Evolutionary conservation across 768 basidiomycete species (phyloP), one percentile per base, ranked within the genome.

Genomic region (Kwoniella mangroviensis): DNA sequence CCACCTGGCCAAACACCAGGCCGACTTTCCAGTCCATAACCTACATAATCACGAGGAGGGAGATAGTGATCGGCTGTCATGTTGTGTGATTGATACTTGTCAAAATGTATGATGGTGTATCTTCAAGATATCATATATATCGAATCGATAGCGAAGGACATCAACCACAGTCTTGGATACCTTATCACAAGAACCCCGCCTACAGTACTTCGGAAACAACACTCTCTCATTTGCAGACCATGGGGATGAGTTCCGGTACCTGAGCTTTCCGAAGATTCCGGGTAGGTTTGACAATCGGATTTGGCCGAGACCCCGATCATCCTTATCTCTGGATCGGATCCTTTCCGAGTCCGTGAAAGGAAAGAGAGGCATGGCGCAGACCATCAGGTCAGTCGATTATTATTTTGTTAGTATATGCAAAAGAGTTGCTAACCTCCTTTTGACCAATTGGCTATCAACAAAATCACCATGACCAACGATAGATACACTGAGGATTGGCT

Each of bases 41-140:
- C 76, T 3, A 77, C 68, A 64, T 70, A 75, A 55, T 79, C 78
- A 6, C 78, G 75, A 13, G 68, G 68, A 26, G 70, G 75, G 21
- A 63, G 62, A 22, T 63, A 63, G 45, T 49, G 51, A 19, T 57
- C 56, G 15, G 56, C 56, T 26, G 56, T 57, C 56, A 57, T 57
- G 53, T 21, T 54, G 53, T 49, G 12, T 49, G 45, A 7, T 34
- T 7, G 34, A 34, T 34, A 5, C 34, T 34, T 34, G 34, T 34
- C 34, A 34, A 34, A 7, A 34, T 4, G 34, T 34, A 7, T 34
- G 34, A 7, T 34, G 34, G 34, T 34, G 34, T 34, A 34, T 34
- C 34, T 34, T 34, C 6, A 34, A n/a, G n/a, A n/a, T n/a, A n/a
- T n/a, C n/a, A n/a, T n/a, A n/a, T n/a, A n/a, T n/a, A n/a, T n/a